Base-by-base conservation (phyloP, 2,329 filamentous ascomycete species). In the Fusarium anguioides region DNA sequence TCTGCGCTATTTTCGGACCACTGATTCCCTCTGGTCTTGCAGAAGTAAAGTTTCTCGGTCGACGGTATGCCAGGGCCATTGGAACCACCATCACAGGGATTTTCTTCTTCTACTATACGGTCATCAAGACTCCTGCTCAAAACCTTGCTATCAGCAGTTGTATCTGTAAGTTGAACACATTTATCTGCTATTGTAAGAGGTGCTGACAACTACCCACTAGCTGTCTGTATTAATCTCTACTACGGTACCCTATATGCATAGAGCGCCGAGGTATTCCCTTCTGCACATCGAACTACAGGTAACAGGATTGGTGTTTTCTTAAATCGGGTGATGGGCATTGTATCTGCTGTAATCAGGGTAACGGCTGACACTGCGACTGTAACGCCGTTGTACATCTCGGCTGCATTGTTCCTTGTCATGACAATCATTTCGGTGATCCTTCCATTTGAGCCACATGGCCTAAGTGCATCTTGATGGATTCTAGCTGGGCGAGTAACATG, bases 241-340 rank as follows among this genome's bases (percentile, higher is more conserved):
- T 93, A 93, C 69, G 87, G 88, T 21, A 89, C 87, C 74, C 64
- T 91, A 76, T 84, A 90, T 81, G 75, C 91, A 76, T 83, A 92
- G 80, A 78, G 89, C 58, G 84, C 86, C 29, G 83, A 88, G 73
- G 85, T 88, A 0, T 80, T 92, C 3, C 89, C 89, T 0, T 88
- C 84, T 39, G 89, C 89, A 1, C 90, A 93, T 67, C 80, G 87
- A 18, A 86, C 85, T 0, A 89, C 86, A 0, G 87, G 87, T 4
- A 74, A 68, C 6, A 69, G 71, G 0, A 69, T 74, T 21, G 54
- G 69, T 0, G 87, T 88, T 61, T 86, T 84, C 0, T 40, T 58
- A 2, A 62, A 64, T 39, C 53, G 54, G n/a, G 12, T 66, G 5
- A 64, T 64, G 60, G 54, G 62, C 4, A 36, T 66, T 6, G 33